Base-by-base conservation (phyloP, 345 rosid species). In the Euphorbia pulcherrima region DNA sequence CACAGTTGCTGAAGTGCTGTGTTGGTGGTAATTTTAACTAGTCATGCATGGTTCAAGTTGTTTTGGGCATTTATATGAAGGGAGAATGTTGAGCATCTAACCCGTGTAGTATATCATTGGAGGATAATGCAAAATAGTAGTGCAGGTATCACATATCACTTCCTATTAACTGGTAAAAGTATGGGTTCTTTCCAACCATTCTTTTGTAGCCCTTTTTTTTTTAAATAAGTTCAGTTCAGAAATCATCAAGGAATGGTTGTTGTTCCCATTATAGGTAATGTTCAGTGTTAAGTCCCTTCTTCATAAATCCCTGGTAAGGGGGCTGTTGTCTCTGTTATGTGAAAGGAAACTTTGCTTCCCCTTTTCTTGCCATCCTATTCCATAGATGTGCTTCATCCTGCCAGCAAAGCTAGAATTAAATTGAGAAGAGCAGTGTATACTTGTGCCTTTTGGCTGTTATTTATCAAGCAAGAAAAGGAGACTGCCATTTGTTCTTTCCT, bases 381-480 rank as follows among this genome's bases (percentile, higher is more conserved):
- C 86, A 78, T 74, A 66, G 80, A 75, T 80, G 75, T 72, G 71
- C 82, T 80, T 76, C 84, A 78, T 83, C 77, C 83, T 79, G 82
- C 83, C 37, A 61, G 80, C 60, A 64, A 81, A 79, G 83, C 83
- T 80, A 78, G 75, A 79, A 39, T 62, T 75, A 73, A 81, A 81
- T 79, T 82, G 85, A 82, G 75, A 77, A 78, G 81, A 80, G 84
- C 75, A 65, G 69, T 81, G 76, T 79, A 66, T 75, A 77, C 76
- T 84, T 50, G 75, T 71, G 78, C 80, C 84, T 59, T 78, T 71
- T 78, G 71, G 77, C 74, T 81, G 70, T 79, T 77, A 83, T 72
- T 79, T 79, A 41, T 80, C 81, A 9, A 83, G 87, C 86, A 48
- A 75, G 83, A 62, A 80, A 80, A 79, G 89, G 85, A 77, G 88